Conservation (phyloP, 1,284 basidiomycete species). For the Cerioporus squamosus region DNA sequence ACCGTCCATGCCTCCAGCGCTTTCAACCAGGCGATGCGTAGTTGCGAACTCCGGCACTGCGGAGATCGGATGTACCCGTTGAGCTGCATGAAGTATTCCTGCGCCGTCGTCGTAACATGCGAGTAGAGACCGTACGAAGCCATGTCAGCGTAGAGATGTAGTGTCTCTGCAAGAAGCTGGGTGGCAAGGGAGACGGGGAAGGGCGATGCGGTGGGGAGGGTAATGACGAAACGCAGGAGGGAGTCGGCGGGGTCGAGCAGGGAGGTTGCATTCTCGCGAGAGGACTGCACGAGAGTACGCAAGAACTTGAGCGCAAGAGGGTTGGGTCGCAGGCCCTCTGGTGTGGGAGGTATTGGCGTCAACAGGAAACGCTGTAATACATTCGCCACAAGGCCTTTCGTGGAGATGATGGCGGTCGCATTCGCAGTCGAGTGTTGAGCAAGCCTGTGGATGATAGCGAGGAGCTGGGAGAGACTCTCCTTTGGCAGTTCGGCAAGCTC, state of each 20-base stretch:
- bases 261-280: constrained; percentile 66
- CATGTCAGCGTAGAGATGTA: constrained; percentile 71
- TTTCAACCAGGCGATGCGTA: constrained; percentile 53
- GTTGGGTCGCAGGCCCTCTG: constrained; percentile 43
- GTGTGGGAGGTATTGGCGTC: constrained; percentile 47
- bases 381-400: constrained; percentile 57
- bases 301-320: constrained; percentile 66
- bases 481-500: constrained; percentile 47
- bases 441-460: constrained; percentile 66
- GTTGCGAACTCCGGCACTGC: constrained; percentile 37
- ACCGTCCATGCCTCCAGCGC: constrained; percentile 77
- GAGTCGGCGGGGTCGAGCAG: constrained; percentile 64
- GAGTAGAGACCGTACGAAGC: constrained; percentile 82
- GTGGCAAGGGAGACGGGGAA: constrained; percentile 49
- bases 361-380: constrained; percentile 62
- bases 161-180: constrained; percentile 56
- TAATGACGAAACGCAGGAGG: constrained; percentile 77
- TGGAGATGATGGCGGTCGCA: constrained; percentile 58
- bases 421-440: constrained; percentile 58
- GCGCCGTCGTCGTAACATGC: constrained; percentile 66
- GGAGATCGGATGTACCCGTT: constrained; percentile 47
- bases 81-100: constrained; percentile 54
- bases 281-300: constrained; percentile 61
- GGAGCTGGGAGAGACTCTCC: constrained; percentile 59
- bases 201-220: constrained; percentile 57